Evolutionary conservation across 1,139 yeast species (phyloP).

Genomic region (Magnusiomyces fungicola): DNA sequence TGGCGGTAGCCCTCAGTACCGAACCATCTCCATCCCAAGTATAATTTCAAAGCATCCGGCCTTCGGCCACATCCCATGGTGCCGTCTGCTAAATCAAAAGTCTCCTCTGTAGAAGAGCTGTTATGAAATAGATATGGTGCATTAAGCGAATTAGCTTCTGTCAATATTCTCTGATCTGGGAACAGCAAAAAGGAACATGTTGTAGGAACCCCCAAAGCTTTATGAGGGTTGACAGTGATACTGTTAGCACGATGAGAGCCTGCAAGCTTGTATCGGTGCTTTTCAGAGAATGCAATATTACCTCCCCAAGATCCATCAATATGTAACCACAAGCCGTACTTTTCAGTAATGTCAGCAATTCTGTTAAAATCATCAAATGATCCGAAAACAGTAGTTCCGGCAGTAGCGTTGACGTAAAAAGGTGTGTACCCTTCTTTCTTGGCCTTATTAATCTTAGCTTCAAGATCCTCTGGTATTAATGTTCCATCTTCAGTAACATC

Average conservation of each 20-base stretch:
- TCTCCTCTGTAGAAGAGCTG: slow-evolving; percentile 43
- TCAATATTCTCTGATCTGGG: slow-evolving; percentile 61
- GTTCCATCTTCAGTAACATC: slow-evolving; percentile 50
- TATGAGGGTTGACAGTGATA: slow-evolving; percentile 81
- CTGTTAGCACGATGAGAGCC: slow-evolving; percentile 69
- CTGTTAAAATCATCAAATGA: slow-evolving; percentile 64
- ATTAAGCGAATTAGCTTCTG: slow-evolving; percentile 62
- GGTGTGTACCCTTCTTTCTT: slow-evolving; percentile 56
- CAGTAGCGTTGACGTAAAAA: slow-evolving; percentile 71
- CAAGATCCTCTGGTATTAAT: slow-evolving; percentile 47
- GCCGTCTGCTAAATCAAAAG: slow-evolving; percentile 78
- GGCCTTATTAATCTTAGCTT: slow-evolving; percentile 40
- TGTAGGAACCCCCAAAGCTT: slow-evolving; percentile 84
- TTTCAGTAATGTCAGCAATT: slow-evolving; percentile 48
- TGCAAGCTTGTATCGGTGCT: slow-evolving; percentile 41
- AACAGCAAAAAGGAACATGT: slow-evolving; percentile 75
- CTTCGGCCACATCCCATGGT: slow-evolving; percentile 93
- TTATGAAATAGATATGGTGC: slow-evolving; percentile 80
- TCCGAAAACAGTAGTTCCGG: slow-evolving; percentile 86
- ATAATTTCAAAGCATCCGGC: slow-evolving; percentile 73
- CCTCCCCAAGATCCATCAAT: slow-evolving; percentile 95
- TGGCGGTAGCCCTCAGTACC: slow-evolving; percentile 49
- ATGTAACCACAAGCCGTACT: slow-evolving; percentile 63
- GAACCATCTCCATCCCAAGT: slow-evolving; percentile 74
- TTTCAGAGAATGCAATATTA: slow-evolving; percentile 59